These are phyloP conservation scores for Backusella liffmaniae DNA, from an alignment of 192 early-diverging fungal species.

Conservation along the genomic window DNA sequence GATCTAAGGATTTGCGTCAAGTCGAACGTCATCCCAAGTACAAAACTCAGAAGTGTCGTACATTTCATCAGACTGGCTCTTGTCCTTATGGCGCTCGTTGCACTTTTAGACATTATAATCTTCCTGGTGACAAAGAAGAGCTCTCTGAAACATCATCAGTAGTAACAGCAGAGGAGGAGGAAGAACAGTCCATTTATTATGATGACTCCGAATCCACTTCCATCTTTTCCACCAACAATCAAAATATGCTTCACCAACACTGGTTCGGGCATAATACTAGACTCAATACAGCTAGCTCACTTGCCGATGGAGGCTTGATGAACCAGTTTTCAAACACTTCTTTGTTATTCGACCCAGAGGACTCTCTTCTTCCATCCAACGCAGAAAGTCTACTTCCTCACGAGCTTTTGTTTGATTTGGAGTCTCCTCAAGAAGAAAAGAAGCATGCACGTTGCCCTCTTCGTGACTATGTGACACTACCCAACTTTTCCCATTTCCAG, in stretches of 20 bases:
- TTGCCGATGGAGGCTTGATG: neutral
- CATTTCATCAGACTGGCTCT: constrained; percentile 81
- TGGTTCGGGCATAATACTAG: neutral
- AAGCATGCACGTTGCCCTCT: constrained; percentile 2
- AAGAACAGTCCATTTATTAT: neutral
- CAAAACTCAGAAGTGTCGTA: constrained; percentile 94
- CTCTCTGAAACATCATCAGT: neutral
- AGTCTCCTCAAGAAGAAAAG: neutral
- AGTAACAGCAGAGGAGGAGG: neutral
- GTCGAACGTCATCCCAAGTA: constrained; percentile 90
- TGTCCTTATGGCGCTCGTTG: constrained; percentile 95
- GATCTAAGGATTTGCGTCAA: constrained; percentile 69
- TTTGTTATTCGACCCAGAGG: neutral
- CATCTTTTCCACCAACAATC: neutral
- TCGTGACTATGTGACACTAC: constrained; percentile 11
- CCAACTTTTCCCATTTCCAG: constrained; percentile 3
- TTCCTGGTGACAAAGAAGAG: constrained; percentile 7
- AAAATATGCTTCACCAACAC: neutral
- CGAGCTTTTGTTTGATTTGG: constrained; percentile 13
- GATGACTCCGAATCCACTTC: neutral
- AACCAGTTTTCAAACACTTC: neutral
- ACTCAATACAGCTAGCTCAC: neutral
- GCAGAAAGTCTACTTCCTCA: constrained; percentile 19
- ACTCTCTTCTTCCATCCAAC: constrained; percentile 9
- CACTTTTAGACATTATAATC: constrained; percentile 80